These are phyloP conservation scores for Neonectria magnoliae DNA, from an alignment of 2,329 filamentous ascomycete species.

Conservation along the genomic window DNA sequence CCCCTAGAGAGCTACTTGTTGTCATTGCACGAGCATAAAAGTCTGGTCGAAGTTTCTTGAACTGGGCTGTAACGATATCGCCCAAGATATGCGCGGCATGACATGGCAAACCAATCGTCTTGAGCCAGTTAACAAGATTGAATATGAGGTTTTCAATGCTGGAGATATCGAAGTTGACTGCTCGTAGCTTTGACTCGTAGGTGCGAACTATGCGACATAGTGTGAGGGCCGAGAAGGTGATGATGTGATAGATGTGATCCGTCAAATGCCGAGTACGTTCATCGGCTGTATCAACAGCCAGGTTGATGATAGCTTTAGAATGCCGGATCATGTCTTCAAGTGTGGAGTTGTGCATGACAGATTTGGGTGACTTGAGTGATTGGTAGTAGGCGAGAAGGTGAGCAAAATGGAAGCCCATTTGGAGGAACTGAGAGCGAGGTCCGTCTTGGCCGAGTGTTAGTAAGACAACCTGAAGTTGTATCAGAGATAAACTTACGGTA, in stretches of 20 bases:
- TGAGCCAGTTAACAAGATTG: constrained; percentile 37
- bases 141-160: constrained; percentile 31
- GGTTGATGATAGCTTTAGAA: constrained; percentile 39
- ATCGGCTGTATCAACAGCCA: constrained; percentile 43
- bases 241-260: constrained; percentile 44
- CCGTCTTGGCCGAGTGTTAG: too few relatives aligned
- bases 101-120: constrained; percentile 38
- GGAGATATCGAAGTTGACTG: constrained; percentile 21
- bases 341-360: too few relatives aligned
- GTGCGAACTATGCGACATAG: constrained; percentile 36
- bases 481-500: constrained; percentile 16
- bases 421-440: constrained; percentile 42
- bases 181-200: constrained; percentile 34
- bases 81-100: constrained; percentile 40
- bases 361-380: constrained; percentile 28
- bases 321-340: constrained; percentile 36
- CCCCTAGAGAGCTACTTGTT: too few relatives aligned
- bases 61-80: constrained; percentile 36
- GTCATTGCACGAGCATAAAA: not conserved
- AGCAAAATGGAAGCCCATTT: constrained; percentile 45
- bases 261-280: constrained; percentile 43
- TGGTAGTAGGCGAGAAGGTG: constrained; percentile 38
- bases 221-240: constrained; percentile 42
- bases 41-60: constrained; percentile 33
- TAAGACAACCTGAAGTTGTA: too few relatives aligned